Evolutionary conservation across 116 monocot genomes (phyloP), one percentile per base, ranked within the genome.

Genomic region (Thalassia testudinum): DNA sequence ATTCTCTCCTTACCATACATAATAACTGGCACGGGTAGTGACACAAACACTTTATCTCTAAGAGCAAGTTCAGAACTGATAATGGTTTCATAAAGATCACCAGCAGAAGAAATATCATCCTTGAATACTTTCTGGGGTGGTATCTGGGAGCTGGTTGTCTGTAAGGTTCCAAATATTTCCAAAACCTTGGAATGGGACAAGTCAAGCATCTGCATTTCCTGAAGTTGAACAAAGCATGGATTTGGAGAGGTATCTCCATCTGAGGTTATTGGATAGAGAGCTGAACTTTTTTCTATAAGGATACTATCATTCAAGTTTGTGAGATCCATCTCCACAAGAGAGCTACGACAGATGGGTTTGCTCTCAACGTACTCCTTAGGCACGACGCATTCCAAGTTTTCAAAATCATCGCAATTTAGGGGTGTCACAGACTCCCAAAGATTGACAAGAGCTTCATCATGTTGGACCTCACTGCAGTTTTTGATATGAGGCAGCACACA

Each of bases 121-220:
- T 67, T 66, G 27, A 71, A 65, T 64, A 74, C 70, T 34, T 58
- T 52, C 14, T 87, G 76, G 56, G 63, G 47, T 3, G 42, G 53
- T 59, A 69, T 69, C 37, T 67, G 52, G 23, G 38, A 27, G 19
- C 76, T 56, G 17, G 49, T 56, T 60, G 26, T 21, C 43, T 66
- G 38, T 42, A 52, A 66, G 57, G 24, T 53, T 56, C 43, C 40
- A 62, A 84, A 69, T 8, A 64, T 66, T 69, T 78, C 54, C 27
- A 60, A 75, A 17, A 54, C 40, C 54, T 71, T 47, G 44, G 50
- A 37, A 45, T 62, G 30, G 72, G 56, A 49, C 43, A 65, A 51
- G 62, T 93, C 87, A 59, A 93, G 63, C 19, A 78, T 71, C 56
- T 84, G 71, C 21, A 81, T 68, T 68, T 84, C 83, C 71, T 80